Percentiles rank a stretch among this genome's conserved stretches.
Conservation (phyloP, 129 eudicot genomes). For the Artemisia annua region DNA sequence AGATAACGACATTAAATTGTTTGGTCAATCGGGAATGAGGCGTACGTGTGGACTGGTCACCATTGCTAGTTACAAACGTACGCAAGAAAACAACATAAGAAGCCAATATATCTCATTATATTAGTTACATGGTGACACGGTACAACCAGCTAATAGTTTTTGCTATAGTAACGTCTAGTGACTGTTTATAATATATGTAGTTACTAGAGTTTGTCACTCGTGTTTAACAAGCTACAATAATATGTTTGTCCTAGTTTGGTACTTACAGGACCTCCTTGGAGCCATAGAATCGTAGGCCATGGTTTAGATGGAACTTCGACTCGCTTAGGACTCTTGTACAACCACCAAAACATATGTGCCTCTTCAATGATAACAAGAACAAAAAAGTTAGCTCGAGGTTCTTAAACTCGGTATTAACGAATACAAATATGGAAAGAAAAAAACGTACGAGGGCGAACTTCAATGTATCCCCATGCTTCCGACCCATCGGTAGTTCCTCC, state of each 20-base stretch:
- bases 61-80: no score
- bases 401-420: neutral
- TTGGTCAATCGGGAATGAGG: no score
- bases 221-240: neutral
- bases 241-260: neutral
- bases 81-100: no score
- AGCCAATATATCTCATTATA: no score
- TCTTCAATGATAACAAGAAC: conserved; percentile 30
- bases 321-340: conserved; percentile 49
- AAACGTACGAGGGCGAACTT: conserved; percentile 50
- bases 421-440: neutral
- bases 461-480: conserved; percentile 56
- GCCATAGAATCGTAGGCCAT: conserved; percentile 62
- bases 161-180: no score
- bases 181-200: neutral
- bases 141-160: no score
- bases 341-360: conserved; percentile 71
- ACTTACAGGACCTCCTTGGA: conserved; percentile 75
- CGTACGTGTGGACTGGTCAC: no score
- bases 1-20: no score
- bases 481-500: conserved; percentile 51
- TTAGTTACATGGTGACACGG: no score
- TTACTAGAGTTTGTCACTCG: neutral
- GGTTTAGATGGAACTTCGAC: conserved; percentile 49
- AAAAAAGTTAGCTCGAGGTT: neutral